Evolutionary conservation across 441 rosid species (phyloP).

Genomic region (Viola pubescens): DNA sequence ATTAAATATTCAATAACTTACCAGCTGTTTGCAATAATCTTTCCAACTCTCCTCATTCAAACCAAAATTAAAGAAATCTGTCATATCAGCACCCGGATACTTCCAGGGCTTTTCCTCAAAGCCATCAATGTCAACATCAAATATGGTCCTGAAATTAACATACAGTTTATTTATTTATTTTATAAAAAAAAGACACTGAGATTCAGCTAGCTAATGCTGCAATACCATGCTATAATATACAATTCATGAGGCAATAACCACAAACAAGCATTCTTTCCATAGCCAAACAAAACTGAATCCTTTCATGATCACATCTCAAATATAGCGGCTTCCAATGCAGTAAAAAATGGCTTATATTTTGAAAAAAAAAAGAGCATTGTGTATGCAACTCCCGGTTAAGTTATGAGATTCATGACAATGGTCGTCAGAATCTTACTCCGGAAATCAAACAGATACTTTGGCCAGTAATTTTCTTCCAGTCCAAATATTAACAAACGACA

Average conservation of each 20-base stretch:
- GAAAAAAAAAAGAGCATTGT: too few relatives aligned
- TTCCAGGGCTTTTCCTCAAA: conserved; percentile 98
- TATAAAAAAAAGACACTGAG: conserved; percentile 4
- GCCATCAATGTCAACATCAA: conserved; percentile 83
- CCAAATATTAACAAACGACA: too few relatives aligned
- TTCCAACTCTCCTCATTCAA: conserved; percentile 96
- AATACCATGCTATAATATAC: neutral
- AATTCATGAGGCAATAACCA: neutral
- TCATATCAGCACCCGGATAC: conserved; percentile 63
- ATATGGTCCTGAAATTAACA: conserved; percentile 66
- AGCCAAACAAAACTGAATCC: neutral
- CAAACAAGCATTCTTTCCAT: neutral
- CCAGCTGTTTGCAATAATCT: conserved; percentile 94
- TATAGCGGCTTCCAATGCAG: neutral
- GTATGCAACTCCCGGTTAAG: too few relatives aligned
- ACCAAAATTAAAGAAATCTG: conserved; percentile 92
- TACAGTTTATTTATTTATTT: conserved; percentile 11
- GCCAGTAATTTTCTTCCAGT: too few relatives aligned
- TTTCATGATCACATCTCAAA: neutral
- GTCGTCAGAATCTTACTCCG: too few relatives aligned
- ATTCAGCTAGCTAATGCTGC: neutral
- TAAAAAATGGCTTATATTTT: neutral
- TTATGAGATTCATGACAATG: too few relatives aligned
- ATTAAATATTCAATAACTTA: conserved; percentile 29
- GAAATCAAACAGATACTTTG: too few relatives aligned